These are phyloP conservation scores for Setaria viridis DNA, from an alignment of 202 grass and related monocot species.

Conservation along the genomic window DNA sequence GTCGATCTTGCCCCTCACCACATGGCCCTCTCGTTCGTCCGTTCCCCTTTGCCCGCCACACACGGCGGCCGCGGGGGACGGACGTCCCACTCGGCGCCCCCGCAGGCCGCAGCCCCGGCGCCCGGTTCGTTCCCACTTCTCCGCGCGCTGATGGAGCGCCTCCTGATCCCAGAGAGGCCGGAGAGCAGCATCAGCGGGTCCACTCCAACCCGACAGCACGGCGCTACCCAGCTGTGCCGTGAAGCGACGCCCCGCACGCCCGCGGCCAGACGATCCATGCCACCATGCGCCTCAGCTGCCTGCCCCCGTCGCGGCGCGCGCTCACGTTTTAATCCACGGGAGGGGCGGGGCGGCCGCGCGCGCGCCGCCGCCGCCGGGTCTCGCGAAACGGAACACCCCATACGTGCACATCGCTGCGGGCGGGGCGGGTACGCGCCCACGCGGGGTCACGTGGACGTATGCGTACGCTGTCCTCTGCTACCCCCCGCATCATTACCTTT, in stretches of 20 bases:
- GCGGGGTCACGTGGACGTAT: conserved; percentile 46
- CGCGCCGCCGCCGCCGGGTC: background rate
- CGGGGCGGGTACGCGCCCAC: conserved; percentile 27
- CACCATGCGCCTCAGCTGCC: background rate
- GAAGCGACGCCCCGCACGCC: conserved; percentile 9
- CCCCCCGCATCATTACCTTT: conserved; percentile 2
- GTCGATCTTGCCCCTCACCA: no score
- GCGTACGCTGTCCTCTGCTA: background rate
- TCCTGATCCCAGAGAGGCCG: no score
- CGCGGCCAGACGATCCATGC: background rate
- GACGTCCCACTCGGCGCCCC: background rate
- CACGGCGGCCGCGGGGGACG: background rate
- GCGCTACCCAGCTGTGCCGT: background rate
- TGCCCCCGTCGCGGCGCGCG: background rate
- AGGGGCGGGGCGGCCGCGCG: no score
- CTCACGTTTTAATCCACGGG: background rate
- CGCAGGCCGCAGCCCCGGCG: background rate
- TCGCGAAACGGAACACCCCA: background rate
- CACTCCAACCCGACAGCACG: background rate
- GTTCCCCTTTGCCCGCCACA: background rate
- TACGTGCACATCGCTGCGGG: background rate
- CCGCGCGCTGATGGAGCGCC: background rate
- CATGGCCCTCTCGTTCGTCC: no score
- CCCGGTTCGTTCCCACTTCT: conserved; percentile 24
- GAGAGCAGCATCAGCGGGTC: no score